A percentile compares a stretch with the other conserved stretches of the same genome.
Conservation (phyloP, 2,329 filamentous ascomycete genomes). For the Aureobasidium sp. region DNA sequence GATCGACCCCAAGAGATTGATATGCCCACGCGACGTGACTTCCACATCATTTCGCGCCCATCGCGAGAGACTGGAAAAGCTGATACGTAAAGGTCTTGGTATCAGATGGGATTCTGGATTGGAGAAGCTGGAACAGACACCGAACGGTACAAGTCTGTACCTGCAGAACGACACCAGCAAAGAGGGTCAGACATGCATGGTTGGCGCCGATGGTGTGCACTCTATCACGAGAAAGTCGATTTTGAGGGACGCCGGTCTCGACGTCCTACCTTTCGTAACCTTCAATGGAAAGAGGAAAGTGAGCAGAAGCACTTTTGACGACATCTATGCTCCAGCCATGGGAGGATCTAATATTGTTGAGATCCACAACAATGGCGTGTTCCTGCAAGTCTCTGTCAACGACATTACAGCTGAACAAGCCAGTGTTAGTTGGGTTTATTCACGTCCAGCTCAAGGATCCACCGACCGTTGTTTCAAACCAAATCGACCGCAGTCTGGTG, state of each 20-base stretch:
- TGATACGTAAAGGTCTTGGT: slow-evolving; percentile 29
- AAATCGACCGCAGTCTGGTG: slow-evolving; percentile 22
- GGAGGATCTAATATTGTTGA: slow-evolving; percentile 21
- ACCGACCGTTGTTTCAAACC: slow-evolving; percentile 29
- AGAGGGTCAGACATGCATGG: slow-evolving; percentile 17
- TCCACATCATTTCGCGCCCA: slow-evolving; percentile 27
- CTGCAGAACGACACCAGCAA: slow-evolving; percentile 13
- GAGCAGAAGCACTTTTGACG: slow-evolving; percentile 12
- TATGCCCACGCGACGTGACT: not conserved
- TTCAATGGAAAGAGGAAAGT: slow-evolving; percentile 27
- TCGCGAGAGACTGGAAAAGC: slow-evolving; percentile 26
- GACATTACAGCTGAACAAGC: slow-evolving; percentile 19
- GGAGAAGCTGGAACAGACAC: slow-evolving; percentile 11
- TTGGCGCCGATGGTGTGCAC: slow-evolving; percentile 33
- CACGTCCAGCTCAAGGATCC: slow-evolving; percentile 23
- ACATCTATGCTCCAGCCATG: slow-evolving; percentile 15
- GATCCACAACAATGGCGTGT: slow-evolving; percentile 15
- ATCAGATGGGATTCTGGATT: slow-evolving; percentile 27
- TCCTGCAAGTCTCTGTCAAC: slow-evolving; percentile 28
- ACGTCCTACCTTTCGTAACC: slow-evolving; percentile 29
- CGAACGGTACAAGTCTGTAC: not conserved
- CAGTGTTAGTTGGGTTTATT: slow-evolving; percentile 33
- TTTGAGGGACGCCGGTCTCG: slow-evolving; percentile 19
- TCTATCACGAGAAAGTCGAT: slow-evolving; percentile 25
- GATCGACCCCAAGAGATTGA: slow-evolving; percentile 11